These are phyloP conservation scores for Globisporangium echinulatum DNA, from an alignment of 352 stramenopile species.

Conservation along the genomic window DNA sequence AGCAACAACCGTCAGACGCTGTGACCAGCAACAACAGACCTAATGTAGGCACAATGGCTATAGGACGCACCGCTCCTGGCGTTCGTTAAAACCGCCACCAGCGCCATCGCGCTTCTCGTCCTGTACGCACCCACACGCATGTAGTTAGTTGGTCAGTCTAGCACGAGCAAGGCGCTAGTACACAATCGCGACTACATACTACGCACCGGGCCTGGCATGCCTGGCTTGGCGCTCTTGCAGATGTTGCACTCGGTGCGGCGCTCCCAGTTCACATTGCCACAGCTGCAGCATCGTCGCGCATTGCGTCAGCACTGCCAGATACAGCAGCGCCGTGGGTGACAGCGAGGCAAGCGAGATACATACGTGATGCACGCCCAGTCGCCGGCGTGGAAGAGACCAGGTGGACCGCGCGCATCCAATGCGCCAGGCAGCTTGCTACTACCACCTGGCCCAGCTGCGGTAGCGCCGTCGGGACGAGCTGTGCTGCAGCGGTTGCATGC, in stretches of 20 bases:
- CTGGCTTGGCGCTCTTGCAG: conserved; percentile 76
- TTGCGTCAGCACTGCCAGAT: neutral
- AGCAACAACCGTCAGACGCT: neutral
- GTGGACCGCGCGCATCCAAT: conserved; percentile 43
- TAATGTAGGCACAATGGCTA: too few species aligned
- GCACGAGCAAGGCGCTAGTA: neutral
- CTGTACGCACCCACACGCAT: conserved; percentile 15
- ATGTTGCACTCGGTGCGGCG: conserved; percentile 83
- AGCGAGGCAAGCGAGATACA: neutral
- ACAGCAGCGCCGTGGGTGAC: neutral
- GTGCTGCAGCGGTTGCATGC: conserved; percentile 83
- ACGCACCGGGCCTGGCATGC: conserved; percentile 48
- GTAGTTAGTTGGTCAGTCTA: neutral
- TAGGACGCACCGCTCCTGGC: conserved; percentile 59
- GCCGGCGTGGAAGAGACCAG: conserved; percentile 69
- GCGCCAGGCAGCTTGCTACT: conserved; percentile 22
- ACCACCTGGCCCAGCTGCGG: conserved; percentile 7
- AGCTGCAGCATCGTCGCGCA: conserved; percentile 25
- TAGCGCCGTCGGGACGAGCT: conserved; percentile 32
- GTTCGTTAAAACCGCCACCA: conserved; percentile 80
- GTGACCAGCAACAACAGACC: neutral
- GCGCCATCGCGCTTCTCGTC: conserved; percentile 75
- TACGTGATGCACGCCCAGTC: conserved; percentile 84
- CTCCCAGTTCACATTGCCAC: conserved; percentile 86
- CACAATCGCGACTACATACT: neutral